A percentile compares a stretch with the other conserved stretches of the same genome.
Conservation (phyloP, 176 grass and related monocot genomes). For the Ampelocalamus luodianensis region DNA sequence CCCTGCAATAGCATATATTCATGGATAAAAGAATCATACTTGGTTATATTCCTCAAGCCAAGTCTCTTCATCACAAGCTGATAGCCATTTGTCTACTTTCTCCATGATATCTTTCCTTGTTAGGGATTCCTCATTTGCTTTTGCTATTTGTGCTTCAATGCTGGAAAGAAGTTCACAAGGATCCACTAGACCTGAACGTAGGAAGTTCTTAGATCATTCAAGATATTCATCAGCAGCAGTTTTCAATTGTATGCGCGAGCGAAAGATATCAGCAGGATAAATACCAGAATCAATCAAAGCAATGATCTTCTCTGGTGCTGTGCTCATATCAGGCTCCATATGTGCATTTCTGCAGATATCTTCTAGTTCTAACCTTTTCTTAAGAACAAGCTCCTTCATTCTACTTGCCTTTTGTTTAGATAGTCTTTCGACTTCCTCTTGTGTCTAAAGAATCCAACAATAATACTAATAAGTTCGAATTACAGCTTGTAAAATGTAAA, state of each 20-base stretch:
- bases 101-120: constrained; percentile 93
- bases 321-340: constrained; percentile 83
- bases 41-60: constrained; percentile 98
- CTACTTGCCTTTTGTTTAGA: constrained; percentile 75
- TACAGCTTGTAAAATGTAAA: constrained; percentile 29
- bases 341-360: constrained; percentile 81
- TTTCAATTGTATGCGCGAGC: constrained; percentile 10
- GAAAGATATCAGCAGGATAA: constrained; percentile 17
- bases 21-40: constrained; percentile 47
- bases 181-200: constrained; percentile 83
- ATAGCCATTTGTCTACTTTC: constrained; percentile 79
- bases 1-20: constrained; percentile 20
- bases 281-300: constrained; percentile 94
- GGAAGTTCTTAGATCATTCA: constrained; percentile 29
- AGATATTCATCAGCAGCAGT: constrained; percentile 38
- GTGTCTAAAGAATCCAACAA: constrained; percentile 57
- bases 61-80: constrained; percentile 85
- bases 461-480: constrained; percentile 23
- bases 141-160: constrained; percentile 79
- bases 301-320: constrained; percentile 78
- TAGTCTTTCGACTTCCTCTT: constrained; percentile 82
- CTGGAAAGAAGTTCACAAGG: constrained; percentile 89
- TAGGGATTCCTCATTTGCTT: constrained; percentile 75
- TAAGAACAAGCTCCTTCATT: constrained; percentile 99
- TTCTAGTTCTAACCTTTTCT: constrained; percentile 91